Evolutionary conservation across 805 yeast genomes (phyloP).

Genomic region (Saccharomyces cerevisiae): DNA sequence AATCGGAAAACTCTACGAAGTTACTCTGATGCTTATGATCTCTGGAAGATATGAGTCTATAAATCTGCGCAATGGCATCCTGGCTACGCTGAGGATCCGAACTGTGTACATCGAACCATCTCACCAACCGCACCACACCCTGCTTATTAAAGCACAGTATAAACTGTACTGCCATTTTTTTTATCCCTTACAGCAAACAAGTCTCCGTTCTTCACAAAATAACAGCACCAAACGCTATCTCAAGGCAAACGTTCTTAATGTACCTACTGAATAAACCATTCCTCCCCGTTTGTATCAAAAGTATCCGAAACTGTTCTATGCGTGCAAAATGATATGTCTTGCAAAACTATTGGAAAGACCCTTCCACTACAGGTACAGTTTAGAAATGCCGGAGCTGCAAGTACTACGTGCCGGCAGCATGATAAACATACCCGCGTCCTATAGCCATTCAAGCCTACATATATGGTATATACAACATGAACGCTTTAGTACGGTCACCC

Average conservation of each 20-base stretch:
- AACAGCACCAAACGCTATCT: not conserved
- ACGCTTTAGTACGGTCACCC: not conserved
- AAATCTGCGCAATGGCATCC: conserved; percentile 41
- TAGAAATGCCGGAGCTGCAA: not conserved
- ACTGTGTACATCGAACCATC: conserved; percentile 52
- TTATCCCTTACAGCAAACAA: not conserved
- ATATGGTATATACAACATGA: not conserved
- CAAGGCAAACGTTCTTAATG: not conserved
- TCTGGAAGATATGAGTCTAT: conserved; percentile 68
- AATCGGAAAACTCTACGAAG: conserved; percentile 61
- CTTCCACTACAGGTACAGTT: not conserved
- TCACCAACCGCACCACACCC: conserved; percentile 81
- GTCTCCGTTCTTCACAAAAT: not conserved
- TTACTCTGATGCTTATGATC: conserved; percentile 80
- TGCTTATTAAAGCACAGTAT: conserved; percentile 81
- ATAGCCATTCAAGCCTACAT: not conserved
- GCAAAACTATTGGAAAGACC: not conserved
- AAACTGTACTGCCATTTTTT: conserved; percentile 66
- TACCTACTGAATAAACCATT: not conserved
- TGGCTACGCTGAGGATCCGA: conserved; percentile 29
- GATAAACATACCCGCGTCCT: not conserved
- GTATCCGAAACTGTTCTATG: not conserved
- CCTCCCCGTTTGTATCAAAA: not conserved
- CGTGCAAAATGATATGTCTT: not conserved
- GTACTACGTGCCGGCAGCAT: not conserved